Evolutionary conservation across 805 yeast genomes (phyloP), one percentile per base, ranked within the genome.

Genomic region (Candida takata): DNA sequence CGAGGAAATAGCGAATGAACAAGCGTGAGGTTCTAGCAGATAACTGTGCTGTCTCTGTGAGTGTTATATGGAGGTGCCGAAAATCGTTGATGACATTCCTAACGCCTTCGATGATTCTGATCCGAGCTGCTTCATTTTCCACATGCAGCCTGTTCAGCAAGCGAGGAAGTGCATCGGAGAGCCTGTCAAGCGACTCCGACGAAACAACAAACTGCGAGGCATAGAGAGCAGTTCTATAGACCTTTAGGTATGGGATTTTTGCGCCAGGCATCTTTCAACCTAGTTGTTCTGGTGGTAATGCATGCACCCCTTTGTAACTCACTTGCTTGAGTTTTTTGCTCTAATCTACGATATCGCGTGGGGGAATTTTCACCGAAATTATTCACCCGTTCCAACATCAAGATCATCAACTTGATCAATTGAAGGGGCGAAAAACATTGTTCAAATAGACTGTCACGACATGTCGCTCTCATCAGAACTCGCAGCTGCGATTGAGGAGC

Each of bases 381-480:
- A n/a, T n/a, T n/a, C n/a, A n/a, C n/a, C n/a, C n/a, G n/a, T n/a
- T n/a, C n/a, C n/a, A n/a, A n/a, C n/a, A n/a, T n/a, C n/a, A n/a
- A n/a, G n/a, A n/a, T n/a, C n/a, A n/a, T n/a, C n/a, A n/a, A n/a
- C n/a, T n/a, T n/a, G n/a, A n/a, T n/a, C n/a, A n/a, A n/a, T n/a
- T n/a, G n/a, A n/a, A n/a, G n/a, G n/a, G n/a, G n/a, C n/a, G 26
- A n/a, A 24, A 24, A 24, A 24, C 6, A 9, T 10, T 24, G 26
- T 10, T 14, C 10, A 28, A 14, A 23, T 9, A 26, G 11, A 5
- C 16, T n/a, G 10, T 11, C 4, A 27, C 26, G 14, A 23, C 4
- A 45, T 43, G 48, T 39, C 49, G 4, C 31, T 47, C 31, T 42
- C 47, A 10, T 44, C 49, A 8, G 51, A 47, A 31, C 37, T 47